phyloP scores from a whole-genome alignment of 2,329 filamentous ascomycete genomes.

The Penicillium psychrosexuale region DNA sequence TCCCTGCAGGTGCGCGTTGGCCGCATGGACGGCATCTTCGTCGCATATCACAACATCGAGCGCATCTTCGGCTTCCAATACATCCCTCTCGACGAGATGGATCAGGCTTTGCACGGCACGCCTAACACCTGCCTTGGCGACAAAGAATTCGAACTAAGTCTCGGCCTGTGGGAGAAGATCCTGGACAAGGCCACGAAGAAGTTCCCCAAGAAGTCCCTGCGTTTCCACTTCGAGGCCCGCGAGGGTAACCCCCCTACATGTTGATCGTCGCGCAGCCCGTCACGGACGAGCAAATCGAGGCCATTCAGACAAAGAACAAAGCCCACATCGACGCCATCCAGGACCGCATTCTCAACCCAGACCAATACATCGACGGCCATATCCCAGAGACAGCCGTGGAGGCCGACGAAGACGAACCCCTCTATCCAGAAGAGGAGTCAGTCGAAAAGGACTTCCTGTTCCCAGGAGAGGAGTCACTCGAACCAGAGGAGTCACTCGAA shows the following conservation, averaged over 20 bases:
- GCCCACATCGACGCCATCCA: constrained; percentile 68
- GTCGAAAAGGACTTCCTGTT: neutral
- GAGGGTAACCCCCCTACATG: constrained; percentile 63
- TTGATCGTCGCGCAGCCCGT: constrained; percentile 90
- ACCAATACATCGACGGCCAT: constrained; percentile 10
- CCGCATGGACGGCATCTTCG: constrained; percentile 97
- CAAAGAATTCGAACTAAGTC: constrained; percentile 77
- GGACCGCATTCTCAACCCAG: constrained; percentile 41
- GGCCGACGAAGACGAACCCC: neutral
- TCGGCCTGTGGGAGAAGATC: constrained; percentile 74
- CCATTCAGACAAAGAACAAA: constrained; percentile 67
- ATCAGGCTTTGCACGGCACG: constrained; percentile 81
- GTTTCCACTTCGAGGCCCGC: constrained; percentile 78
- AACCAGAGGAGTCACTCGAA: neutral
- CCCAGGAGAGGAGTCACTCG: neutral
- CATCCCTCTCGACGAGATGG: constrained; percentile 81
- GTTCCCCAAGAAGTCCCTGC: constrained; percentile 72
- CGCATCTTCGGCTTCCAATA: constrained; percentile 99
- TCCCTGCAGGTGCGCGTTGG: constrained; percentile 95
- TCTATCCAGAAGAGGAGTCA: neutral
- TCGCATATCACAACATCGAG: constrained; percentile 91
- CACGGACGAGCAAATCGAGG: constrained; percentile 64
- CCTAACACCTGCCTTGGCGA: constrained; percentile 66
- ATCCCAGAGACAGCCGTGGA: constrained; percentile 15
- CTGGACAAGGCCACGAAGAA: constrained; percentile 70